These are phyloP conservation scores for Naematelia aurantialba DNA, from an alignment of 768 basidiomycete genomes.

Conservation along the genomic window DNA sequence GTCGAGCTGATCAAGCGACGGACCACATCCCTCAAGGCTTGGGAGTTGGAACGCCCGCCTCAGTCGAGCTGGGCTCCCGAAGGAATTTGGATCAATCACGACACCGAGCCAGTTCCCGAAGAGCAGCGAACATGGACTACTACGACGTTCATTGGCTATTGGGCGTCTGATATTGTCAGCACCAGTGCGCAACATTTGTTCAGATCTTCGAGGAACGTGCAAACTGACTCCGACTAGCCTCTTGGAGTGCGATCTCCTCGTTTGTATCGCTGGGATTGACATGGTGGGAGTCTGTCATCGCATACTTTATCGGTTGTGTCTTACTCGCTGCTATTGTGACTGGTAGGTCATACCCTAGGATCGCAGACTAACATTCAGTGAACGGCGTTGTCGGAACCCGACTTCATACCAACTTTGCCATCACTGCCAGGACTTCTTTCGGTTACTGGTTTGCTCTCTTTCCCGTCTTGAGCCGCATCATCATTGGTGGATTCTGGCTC, in stretches of 20 bases:
- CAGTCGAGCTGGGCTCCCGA: conserved; percentile 29
- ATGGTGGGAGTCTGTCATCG: conserved; percentile 70
- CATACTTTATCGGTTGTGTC: no score
- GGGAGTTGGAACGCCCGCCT: conserved; percentile 34
- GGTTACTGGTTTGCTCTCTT: conserved; percentile 39
- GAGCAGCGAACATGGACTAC: conserved; percentile 31
- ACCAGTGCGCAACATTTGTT: no score
- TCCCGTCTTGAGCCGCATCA: conserved; percentile 35
- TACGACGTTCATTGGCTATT: conserved; percentile 35
- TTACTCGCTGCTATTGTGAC: no score
- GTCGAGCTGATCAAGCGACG: no score
- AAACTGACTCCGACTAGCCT: conserved; percentile 23
- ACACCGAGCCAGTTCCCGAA: conserved; percentile 31
- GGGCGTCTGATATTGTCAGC: no score
- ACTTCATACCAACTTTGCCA: conserved; percentile 35
- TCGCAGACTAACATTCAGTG: no score
- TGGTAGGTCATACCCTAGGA: no score
- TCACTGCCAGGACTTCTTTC: conserved; percentile 28
- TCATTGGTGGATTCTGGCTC: conserved; percentile 25
- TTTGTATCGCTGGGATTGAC: conserved; percentile 32
- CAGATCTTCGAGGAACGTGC: no score
- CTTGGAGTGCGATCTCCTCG: conserved; percentile 26
- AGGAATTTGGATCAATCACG: no score
- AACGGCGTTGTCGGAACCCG: conserved; percentile 42
- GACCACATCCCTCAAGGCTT: conserved; percentile 15